Percentiles rank a stretch among this genome's conserved stretches.
Evolutionary conservation across 768 basidiomycete genomes (phyloP).

Genomic region (Tricholoma sp.): DNA sequence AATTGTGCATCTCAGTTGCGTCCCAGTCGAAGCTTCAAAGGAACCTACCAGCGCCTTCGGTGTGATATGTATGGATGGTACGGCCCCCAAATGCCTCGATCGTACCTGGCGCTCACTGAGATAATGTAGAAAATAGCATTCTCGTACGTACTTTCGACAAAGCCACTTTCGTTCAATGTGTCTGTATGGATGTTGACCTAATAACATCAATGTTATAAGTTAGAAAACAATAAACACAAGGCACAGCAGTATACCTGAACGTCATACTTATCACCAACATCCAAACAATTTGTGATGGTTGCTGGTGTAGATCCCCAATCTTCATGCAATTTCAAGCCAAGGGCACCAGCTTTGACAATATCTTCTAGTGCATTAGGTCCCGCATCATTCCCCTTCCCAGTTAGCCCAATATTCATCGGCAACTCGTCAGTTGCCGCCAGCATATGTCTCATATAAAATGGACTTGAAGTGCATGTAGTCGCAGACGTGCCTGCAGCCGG

Average conservation of each 20-base stretch:
- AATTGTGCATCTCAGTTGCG: background rate
- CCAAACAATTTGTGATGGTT: constrained; percentile 69
- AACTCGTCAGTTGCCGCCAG: constrained; percentile 85
- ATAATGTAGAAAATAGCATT: background rate
- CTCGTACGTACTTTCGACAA: constrained; percentile 73
- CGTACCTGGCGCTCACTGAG: constrained; percentile 50
- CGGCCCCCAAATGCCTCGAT: constrained; percentile 85
- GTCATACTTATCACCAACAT: constrained; percentile 86
- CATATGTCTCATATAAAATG: constrained; percentile 89
- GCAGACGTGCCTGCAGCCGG: constrained; percentile 87
- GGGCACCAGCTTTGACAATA: constrained; percentile 15
- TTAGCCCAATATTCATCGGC: constrained; percentile 91
- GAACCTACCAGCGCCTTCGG: constrained; percentile 79
- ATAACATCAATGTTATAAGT: background rate
- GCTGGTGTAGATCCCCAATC: constrained; percentile 95
- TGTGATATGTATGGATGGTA: constrained; percentile 97
- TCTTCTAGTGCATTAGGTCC: constrained; percentile 56
- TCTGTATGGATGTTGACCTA: constrained; percentile 93
- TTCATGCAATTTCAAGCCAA: constrained; percentile 91
- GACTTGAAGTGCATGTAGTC: constrained; percentile 91
- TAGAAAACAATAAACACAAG: background rate
- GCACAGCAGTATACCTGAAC: constrained; percentile 63
- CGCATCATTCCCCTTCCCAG: constrained; percentile 95
- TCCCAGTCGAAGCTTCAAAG: background rate
- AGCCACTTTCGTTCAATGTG: constrained; percentile 95